Conservation (phyloP, 495 filamentous ascomycete genomes). For the Penicillium macrosclerotiorum region DNA sequence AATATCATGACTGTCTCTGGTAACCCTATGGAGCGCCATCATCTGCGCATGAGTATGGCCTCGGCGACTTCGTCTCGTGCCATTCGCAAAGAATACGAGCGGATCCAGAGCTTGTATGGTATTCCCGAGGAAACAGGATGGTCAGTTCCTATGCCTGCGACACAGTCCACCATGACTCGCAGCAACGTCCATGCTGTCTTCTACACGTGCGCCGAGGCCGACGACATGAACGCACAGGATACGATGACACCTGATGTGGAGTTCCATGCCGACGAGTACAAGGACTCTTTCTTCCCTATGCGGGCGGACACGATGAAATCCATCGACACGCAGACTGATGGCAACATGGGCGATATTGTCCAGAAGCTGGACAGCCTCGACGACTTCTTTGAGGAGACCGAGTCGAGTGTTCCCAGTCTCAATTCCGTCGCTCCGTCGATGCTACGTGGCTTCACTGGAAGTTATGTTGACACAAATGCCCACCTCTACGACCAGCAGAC, state of each 20-base stretch:
- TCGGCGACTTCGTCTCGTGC: slow-evolving; percentile 70
- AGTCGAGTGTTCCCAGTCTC: slow-evolving; percentile 49
- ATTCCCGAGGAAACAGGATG: slow-evolving; percentile 95
- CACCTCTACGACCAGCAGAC: slow-evolving; percentile 94
- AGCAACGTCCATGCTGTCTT: slow-evolving; percentile 95
- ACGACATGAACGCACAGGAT: slow-evolving; percentile 55
- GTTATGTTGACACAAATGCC: slow-evolving; percentile 70
- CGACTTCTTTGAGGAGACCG: slow-evolving; percentile 83
- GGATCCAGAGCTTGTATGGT: slow-evolving; percentile 89
- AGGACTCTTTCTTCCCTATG: slow-evolving; percentile 73
- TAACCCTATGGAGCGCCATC: slow-evolving; percentile 88
- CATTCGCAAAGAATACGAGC: slow-evolving; percentile 90
- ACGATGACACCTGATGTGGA: slow-evolving; percentile 80
- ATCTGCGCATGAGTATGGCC: slow-evolving; percentile 96
- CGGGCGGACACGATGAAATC: slow-evolving; percentile 90
- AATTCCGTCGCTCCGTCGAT: slow-evolving; percentile 44
- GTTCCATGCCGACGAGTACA: slow-evolving; percentile 87
- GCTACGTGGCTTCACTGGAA: slow-evolving; percentile 63
- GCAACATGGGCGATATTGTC: slow-evolving; percentile 80
- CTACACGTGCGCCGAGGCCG: slow-evolving; percentile 75
- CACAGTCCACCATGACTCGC: slow-evolving; percentile 77
- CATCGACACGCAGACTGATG: slow-evolving; percentile 73
- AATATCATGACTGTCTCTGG: slow-evolving; percentile 92
- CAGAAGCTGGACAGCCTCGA: slow-evolving; percentile 90
- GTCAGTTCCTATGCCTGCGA: slow-evolving; percentile 92